Evolutionary conservation across 2,329 filamentous ascomycete species (phyloP), one percentile per base, ranked within the genome.

Genomic region (Calonectria ilicicola): DNA sequence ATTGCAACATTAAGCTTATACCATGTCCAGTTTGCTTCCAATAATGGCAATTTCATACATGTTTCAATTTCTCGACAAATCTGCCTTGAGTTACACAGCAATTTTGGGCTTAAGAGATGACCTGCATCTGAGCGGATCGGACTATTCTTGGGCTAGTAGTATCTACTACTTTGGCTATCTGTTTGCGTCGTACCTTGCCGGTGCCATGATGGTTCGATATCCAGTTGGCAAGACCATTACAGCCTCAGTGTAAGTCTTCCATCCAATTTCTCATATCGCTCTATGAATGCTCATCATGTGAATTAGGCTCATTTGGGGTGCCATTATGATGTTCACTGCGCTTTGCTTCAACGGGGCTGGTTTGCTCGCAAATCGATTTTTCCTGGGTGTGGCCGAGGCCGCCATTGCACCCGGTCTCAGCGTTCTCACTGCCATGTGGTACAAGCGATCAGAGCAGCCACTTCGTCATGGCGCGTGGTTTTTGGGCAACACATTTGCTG

Each of bases 41-140:
- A 72, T 87, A 70, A 86, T 88, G 84, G 89, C 82, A 68, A 85
- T 75, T 77, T 89, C 85, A 1, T 92, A 92, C 77, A 86, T 89
- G n/a, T 82, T 92, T 6, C 90, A 92, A 72, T 92, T 89, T 74
- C 83, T 91, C 2, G 91, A 93, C 82, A 92, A 93, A 79, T 89
- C 88, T 0, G 87, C 87, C 0, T 81, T 91, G 1, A 85, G 83
- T n/a, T 89, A 88, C 78, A 86, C 87, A 0, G 86, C 86, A 44
- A 83, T 89, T 73, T 85, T 89, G 85, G 86, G 87, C 1, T 79
- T 90, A 5, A 83, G 82, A 40, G 76, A 83, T 7, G 87, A 88
- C 27, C 84, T 88, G 65, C 75, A 81, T 15, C 80, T 90, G 26
- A 82, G 84, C 9, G 87, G 88, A 6, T 82, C 86, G 47, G 84